Percentiles rank a stretch among this genome's conserved stretches.
Evolutionary conservation across 768 basidiomycete genomes (phyloP).

Genomic region (Leccinum boreale): DNA sequence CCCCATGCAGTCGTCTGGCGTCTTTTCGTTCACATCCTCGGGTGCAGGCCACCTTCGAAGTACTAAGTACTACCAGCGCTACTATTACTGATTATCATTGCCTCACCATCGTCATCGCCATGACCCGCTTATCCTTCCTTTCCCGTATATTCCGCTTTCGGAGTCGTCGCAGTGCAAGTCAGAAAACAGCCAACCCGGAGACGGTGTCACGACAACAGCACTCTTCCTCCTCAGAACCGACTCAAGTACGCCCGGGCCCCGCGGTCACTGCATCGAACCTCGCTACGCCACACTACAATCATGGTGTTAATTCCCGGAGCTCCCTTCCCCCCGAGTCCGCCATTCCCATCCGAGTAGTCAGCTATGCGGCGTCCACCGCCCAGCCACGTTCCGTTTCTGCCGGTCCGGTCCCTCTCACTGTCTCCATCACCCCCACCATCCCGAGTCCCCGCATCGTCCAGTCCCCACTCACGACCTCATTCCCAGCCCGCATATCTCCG

Average conservation of each 20-base stretch:
- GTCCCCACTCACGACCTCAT: neutral
- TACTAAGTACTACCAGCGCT: neutral
- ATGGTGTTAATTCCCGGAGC: neutral
- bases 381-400: neutral
- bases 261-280: neutral
- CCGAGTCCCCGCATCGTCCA: neutral
- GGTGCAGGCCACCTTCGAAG: conserved; percentile 16
- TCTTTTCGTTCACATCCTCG: neutral
- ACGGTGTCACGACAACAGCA: neutral
- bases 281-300: neutral
- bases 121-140: conserved; percentile 16
- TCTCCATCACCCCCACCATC: neutral
- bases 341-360: neutral
- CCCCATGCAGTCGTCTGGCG: no score
- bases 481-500: neutral
- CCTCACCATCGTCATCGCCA: neutral
- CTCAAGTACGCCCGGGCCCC: neutral
- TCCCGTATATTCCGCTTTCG: conserved; percentile 20
- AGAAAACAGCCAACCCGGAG: neutral
- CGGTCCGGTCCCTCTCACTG: neutral
- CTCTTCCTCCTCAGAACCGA: neutral
- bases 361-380: neutral
- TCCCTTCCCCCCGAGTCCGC: neutral
- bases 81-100: neutral
- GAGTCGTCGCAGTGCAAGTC: conserved; percentile 4